A percentile compares a stretch with the other conserved stretches of the same genome.
Conservation (phyloP, 1,284 basidiomycete species). For the Fomitopsis betulina region DNA sequence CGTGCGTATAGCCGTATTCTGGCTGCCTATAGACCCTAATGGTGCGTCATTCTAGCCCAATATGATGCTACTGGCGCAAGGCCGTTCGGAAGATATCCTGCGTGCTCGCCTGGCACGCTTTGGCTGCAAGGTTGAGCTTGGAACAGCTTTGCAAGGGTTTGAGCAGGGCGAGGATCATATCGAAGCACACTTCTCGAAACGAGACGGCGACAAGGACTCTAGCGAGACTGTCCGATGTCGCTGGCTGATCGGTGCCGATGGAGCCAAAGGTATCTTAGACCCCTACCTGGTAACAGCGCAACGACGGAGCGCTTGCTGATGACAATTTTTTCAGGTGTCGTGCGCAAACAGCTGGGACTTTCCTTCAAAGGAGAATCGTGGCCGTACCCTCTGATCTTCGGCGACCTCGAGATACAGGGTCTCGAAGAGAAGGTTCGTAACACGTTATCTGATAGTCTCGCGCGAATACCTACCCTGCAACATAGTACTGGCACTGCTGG, state of each 20-base stretch:
- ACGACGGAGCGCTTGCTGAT: not conserved
- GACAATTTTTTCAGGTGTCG: slow-evolving; percentile 19
- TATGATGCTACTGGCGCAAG: slow-evolving; percentile 23
- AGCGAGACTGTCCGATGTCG: slow-evolving; percentile 13
- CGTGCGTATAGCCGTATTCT: slow-evolving; percentile 9
- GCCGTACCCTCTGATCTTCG: slow-evolving; percentile 20
- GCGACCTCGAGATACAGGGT: slow-evolving; percentile 26
- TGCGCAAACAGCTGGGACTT: slow-evolving; percentile 25
- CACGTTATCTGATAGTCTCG: not conserved
- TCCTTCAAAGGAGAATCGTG: slow-evolving; percentile 28
- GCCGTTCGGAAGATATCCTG: slow-evolving; percentile 24
- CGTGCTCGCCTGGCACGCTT: slow-evolving; percentile 23
- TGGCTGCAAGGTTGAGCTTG: slow-evolving; percentile 26
- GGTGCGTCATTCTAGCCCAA: slow-evolving; percentile 1
- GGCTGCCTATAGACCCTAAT: too few species aligned
- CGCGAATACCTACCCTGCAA: too few species aligned
- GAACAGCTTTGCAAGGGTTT: slow-evolving; percentile 23
- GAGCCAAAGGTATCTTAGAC: slow-evolving; percentile 26
- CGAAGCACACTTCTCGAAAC: slow-evolving; percentile 11
- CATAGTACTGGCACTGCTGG: slow-evolving; percentile 28
- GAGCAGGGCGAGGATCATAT: slow-evolving; percentile 24
- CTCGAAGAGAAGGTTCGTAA: slow-evolving; percentile 20
- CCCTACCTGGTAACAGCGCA: not conserved
- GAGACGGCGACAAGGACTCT: slow-evolving; percentile 1
- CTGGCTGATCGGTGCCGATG: slow-evolving; percentile 34